Evolutionary conservation across 805 yeast genomes (phyloP).

Genomic region (Wickerhamiella domercqiae): DNA sequence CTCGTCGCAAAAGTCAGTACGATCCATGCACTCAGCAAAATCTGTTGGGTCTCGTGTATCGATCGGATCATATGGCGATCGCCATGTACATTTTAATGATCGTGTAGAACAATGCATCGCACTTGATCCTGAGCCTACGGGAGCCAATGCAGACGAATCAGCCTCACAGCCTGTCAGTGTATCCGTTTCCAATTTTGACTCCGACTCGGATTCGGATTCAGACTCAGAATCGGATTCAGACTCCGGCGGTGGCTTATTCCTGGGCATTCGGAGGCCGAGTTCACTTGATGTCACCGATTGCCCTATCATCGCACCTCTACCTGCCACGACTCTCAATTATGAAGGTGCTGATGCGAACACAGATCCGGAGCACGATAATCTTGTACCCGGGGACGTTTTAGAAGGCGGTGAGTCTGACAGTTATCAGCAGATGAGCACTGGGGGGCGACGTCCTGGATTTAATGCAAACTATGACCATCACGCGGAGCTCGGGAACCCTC

Average conservation of each 20-base stretch:
- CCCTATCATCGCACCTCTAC: constrained; percentile 61
- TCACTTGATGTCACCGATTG: constrained; percentile 17
- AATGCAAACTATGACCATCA: constrained; percentile 16
- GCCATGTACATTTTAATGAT: constrained; percentile 86
- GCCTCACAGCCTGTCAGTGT: constrained; percentile 14
- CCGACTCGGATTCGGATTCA: constrained; percentile 24
- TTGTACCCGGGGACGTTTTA: too few relatives aligned
- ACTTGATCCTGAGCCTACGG: constrained; percentile 26
- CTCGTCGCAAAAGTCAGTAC: background rate
- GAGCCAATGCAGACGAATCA: constrained; percentile 4
- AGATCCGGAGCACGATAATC: constrained; percentile 11
- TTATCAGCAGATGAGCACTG: constrained; percentile 31
- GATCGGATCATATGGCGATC: constrained; percentile 20
- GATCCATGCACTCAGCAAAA: background rate
- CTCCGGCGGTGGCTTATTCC: constrained; percentile 56
- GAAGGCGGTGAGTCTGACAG: constrained; percentile 51
- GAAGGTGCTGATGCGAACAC: constrained; percentile 37
- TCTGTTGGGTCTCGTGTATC: background rate
- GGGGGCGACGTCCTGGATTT: constrained; percentile 11
- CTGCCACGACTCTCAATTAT: constrained; percentile 73
- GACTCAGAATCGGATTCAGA: constrained; percentile 34
- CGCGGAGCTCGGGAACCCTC: constrained; percentile 7
- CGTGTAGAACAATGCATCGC: constrained; percentile 92
- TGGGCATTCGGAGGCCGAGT: constrained; percentile 32
- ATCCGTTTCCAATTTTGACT: constrained; percentile 17